Evolutionary conservation across 2,329 filamentous ascomycete species (phyloP), one percentile per base, ranked within the genome.

Genomic region (Colletotrichum sp.): DNA sequence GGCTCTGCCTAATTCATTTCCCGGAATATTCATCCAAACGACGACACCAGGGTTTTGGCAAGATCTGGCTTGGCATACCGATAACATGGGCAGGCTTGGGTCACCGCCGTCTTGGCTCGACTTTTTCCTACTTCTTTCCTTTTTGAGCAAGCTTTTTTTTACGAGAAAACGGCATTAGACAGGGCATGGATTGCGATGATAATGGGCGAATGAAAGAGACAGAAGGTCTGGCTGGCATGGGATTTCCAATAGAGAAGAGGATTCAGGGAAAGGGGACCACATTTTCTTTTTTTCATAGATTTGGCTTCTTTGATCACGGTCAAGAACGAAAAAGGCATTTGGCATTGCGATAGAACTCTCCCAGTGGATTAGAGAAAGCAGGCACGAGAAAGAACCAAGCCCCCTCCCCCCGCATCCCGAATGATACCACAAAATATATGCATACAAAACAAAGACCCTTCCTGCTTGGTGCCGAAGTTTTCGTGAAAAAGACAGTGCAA

Each of bases 291-390:
- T 4, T 34, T 27, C 34, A 57, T 57, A 59, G 39, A 68, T 44
- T 44, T 36, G 36, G n/a, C 25, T 52, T 39, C 25, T 28, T 52
- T 22, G 25, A 61, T 48, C 64, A 25, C 15, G 22, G 34, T 28
- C 39, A 55, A 39, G 15, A 27, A 70, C 11, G 22, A 30, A 44
- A 34, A 36, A 57, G 22, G 69, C 73, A 73, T 73, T 52, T 65
- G 64, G 57, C 73, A 75, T 75, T 57, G 72, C 68, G 68, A 75
- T 72, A 75, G 61, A 72, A 19, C 9, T 16, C 34, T 16, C 36
- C 68, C 22, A 34, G 15, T 8, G 44, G 19, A 59, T 55, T 30
- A 74, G 71, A 71, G 59, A 74, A 55, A 36, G 27, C 27, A 66
- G 19, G 32, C 72, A 55, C 8, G 5, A 44, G 32, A 22, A 27